Conservation (phyloP, 306 rosid genomes). For the Vigna nakashimae region DNA sequence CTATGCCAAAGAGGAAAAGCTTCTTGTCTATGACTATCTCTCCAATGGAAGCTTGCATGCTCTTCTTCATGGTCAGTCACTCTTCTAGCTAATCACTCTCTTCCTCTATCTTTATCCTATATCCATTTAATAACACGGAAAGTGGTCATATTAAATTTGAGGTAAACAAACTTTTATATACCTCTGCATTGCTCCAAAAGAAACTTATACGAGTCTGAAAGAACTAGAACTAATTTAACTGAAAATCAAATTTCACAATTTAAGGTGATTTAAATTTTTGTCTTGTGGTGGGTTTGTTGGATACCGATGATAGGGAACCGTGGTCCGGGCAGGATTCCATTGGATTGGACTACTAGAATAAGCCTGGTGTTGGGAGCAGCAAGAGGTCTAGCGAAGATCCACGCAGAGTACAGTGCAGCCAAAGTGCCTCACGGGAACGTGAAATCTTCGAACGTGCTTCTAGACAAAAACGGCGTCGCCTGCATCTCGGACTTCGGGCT, state of each 20-base stretch:
- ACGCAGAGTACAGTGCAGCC: slow-evolving; percentile 70
- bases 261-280: not conserved
- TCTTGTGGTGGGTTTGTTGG: not conserved
- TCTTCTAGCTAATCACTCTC: not conserved
- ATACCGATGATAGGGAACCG: slow-evolving; percentile 68
- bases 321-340: slow-evolving; percentile 94
- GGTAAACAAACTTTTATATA: no score
- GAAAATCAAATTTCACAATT: not conserved
- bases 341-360: slow-evolving; percentile 99
- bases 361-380: slow-evolving; percentile 94
- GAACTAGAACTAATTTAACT: not conserved
- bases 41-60: slow-evolving; percentile 92
- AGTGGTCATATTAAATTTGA: no score
- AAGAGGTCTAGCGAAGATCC: slow-evolving; percentile 83
- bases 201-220: no score
- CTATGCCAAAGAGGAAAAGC: slow-evolving; percentile 96
- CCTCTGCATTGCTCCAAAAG: no score
- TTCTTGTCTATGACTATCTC: slow-evolving; percentile 93
- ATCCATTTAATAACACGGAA: no score
- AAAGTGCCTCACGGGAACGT: slow-evolving; percentile 93
- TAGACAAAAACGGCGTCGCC: slow-evolving; percentile 91
- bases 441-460: slow-evolving; percentile 90
- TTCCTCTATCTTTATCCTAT: no score
- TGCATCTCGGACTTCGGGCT: slow-evolving; percentile 93
- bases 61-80: slow-evolving; percentile 83